Percentiles rank a stretch among this genome's conserved stretches.
Evolutionary conservation across 2,329 filamentous ascomycete genomes (phyloP).

Genomic region (Curvularia hawaiiensis): DNA sequence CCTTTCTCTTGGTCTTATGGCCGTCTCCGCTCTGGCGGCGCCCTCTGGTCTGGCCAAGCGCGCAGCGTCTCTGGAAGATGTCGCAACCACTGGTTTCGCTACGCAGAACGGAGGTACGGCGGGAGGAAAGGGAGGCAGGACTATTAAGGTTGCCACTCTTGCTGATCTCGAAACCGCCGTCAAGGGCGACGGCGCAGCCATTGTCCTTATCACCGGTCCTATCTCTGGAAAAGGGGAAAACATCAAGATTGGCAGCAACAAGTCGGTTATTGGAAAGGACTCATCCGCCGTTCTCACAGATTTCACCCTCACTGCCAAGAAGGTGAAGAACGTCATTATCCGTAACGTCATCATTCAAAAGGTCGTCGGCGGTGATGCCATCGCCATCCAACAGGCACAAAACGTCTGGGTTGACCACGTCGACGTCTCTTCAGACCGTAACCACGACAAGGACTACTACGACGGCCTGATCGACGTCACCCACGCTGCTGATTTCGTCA

Average conservation of each 20-base stretch:
- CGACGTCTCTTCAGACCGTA: constrained; percentile 65
- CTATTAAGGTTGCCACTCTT: constrained; percentile 42
- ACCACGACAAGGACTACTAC: constrained; percentile 71
- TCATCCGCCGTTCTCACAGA: constrained; percentile 53
- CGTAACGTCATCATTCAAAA: constrained; percentile 61
- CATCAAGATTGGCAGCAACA: constrained; percentile 56
- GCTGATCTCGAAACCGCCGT: constrained; percentile 54
- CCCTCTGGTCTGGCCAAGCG: constrained; percentile 35
- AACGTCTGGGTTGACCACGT: constrained; percentile 71
- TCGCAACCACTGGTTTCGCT: constrained; percentile 40
- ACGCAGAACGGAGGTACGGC: constrained; percentile 47
- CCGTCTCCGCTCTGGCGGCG: constrained; percentile 41
- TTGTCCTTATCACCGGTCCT: constrained; percentile 55
- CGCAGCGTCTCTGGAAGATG: constrained; percentile 35
- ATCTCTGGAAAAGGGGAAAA: constrained; percentile 49
- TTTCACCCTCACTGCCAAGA: constrained; percentile 56
- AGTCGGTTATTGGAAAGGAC: constrained; percentile 58
- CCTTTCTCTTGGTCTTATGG: constrained; percentile 37
- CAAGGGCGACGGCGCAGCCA: constrained; percentile 49
- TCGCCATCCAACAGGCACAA: constrained; percentile 55
- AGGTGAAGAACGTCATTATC: constrained; percentile 60
- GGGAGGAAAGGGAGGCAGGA: constrained; percentile 46
- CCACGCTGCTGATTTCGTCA: constrained; percentile 67
- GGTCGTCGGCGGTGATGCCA: constrained; percentile 58
- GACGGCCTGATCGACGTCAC: constrained; percentile 70